These are phyloP conservation scores for Pseudocercospora fijiensis DNA, from an alignment of 2,329 filamentous ascomycete species.

Conservation along the genomic window DNA sequence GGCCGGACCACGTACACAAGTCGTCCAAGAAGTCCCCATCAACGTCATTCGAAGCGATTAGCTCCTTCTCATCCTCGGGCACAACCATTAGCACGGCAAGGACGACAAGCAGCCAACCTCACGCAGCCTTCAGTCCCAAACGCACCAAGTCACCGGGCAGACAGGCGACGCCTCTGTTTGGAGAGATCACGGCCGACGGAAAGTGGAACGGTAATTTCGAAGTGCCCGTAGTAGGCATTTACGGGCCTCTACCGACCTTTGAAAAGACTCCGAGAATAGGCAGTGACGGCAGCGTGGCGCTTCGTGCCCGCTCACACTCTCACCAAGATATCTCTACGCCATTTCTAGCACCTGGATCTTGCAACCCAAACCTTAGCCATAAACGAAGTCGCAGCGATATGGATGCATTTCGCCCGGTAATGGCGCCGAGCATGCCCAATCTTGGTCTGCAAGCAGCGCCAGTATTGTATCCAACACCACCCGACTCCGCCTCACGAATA, in stretches of 20 bases:
- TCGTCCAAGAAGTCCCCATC: constrained; percentile 29
- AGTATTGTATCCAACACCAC: constrained; percentile 30
- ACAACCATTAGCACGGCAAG: constrained; percentile 25
- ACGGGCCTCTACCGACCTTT: constrained; percentile 31
- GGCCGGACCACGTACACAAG: constrained; percentile 21
- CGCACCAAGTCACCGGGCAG: constrained; percentile 24
- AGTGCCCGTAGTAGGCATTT: constrained; percentile 29
- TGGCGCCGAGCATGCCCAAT: constrained; percentile 34
- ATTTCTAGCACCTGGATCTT: constrained; percentile 18
- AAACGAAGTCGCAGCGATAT: constrained; percentile 39
- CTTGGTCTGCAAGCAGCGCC: constrained; percentile 25
- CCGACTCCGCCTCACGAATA: constrained; percentile 23
- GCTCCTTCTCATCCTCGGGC: constrained; percentile 31
- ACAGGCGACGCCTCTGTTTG: constrained; percentile 62
- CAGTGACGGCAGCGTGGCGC: constrained; percentile 67
- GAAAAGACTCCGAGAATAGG: constrained; percentile 53
- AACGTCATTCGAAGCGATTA: constrained; percentile 32
- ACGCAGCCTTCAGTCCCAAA: constrained; percentile 29
- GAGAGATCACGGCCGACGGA: constrained; percentile 67
- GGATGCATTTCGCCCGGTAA: constrained; percentile 26
- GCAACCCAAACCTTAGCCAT: constrained; percentile 31
- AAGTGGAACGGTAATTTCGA: constrained; percentile 46
- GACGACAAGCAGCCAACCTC: constrained; percentile 32
- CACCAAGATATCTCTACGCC: constrained; percentile 41
- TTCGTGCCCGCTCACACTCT: constrained; percentile 56